Evolutionary conservation across 495 filamentous ascomycete species (phyloP).

Genomic region (Margaritispora aquatica): DNA sequence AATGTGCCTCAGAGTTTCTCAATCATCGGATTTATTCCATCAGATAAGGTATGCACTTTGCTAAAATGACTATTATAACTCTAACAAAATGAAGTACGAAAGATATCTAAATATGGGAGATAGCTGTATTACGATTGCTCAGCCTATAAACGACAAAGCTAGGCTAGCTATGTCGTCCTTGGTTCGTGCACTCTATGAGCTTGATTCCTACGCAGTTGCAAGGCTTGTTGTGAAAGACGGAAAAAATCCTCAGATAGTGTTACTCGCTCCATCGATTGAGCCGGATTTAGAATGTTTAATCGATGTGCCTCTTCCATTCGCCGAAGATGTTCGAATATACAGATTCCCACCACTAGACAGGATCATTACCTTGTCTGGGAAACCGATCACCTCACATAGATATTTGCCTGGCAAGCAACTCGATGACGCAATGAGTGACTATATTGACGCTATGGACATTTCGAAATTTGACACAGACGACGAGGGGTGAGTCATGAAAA

Average conservation of each 20-base stretch:
- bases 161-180: slow-evolving; percentile 81
- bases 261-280: slow-evolving; percentile 79
- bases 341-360: slow-evolving; percentile 86
- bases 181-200: slow-evolving; percentile 79
- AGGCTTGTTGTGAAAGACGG: slow-evolving; percentile 77
- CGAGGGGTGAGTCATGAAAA: slow-evolving; percentile 50
- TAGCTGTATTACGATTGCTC: slow-evolving; percentile 64
- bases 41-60: slow-evolving; percentile 51
- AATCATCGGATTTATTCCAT: slow-evolving; percentile 79
- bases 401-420: slow-evolving; percentile 76
- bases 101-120: slow-evolving; percentile 81
- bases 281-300: slow-evolving; percentile 80
- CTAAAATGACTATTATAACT: not conserved
- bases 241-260: slow-evolving; percentile 67
- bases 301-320: slow-evolving; percentile 89
- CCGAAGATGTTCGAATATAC: slow-evolving; percentile 85
- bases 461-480: slow-evolving; percentile 52
- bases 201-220: slow-evolving; percentile 82
- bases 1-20: slow-evolving; percentile 69
- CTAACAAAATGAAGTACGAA: slow-evolving; percentile 56
- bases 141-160: slow-evolving; percentile 67
- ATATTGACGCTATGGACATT: slow-evolving; percentile 92
- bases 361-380: slow-evolving; percentile 86
- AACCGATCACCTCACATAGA: slow-evolving; percentile 73
- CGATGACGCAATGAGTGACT: slow-evolving; percentile 75